Base-by-base conservation (phyloP, 1,284 basidiomycete species). In the Austroboletus niveus region DNA sequence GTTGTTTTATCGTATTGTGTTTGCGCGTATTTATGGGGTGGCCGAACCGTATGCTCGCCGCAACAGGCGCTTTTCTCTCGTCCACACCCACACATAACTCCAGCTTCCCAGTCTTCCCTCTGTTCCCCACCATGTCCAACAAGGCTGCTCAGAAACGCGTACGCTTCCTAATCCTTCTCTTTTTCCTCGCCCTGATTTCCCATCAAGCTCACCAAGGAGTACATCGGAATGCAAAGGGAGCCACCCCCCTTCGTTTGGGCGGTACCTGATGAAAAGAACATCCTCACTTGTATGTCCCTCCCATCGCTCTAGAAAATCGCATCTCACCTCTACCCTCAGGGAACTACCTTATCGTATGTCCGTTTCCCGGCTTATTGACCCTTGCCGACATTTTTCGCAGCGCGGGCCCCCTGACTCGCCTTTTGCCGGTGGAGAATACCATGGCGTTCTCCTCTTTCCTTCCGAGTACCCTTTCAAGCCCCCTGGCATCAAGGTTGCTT, bases 211-310 rank as follows among this genome's bases (percentile, higher is more conserved):
- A 76, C 79, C 42, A 94, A 96, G 74, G 94, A 98, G 79, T 95
- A 89, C 72, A 82, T 92, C 65, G 75, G 82, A 47, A 97, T 98
- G 94, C 93, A 95, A 74, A 90, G 78, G 68, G 89, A 93, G 56
- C 92, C 94, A 27, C 94, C 94, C 3, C 94, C 94, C 53, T 96
- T 94, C 71, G 87, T 96, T 43, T 95, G 91, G 86, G 94, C 94
- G 40, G 81, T 82, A 41, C 94, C 94, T 29, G 92, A 96, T 62
- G 94, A 97, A 80, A 95, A 94, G 84, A 95, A 98, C 71, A 94
- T 97, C 58, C 72, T 97, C 42, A 89, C 78, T 50, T 92, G 89
- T 92, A 65, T 69, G 89, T 77, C 6, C 39, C 1, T 20, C 22
- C 20, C 36, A 32, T 53, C 55, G 34, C 48, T 38, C 5, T 35